Conservation (phyloP, 2,329 filamentous ascomycete species). For the Nothophaeocryptopus gaeumannii region DNA sequence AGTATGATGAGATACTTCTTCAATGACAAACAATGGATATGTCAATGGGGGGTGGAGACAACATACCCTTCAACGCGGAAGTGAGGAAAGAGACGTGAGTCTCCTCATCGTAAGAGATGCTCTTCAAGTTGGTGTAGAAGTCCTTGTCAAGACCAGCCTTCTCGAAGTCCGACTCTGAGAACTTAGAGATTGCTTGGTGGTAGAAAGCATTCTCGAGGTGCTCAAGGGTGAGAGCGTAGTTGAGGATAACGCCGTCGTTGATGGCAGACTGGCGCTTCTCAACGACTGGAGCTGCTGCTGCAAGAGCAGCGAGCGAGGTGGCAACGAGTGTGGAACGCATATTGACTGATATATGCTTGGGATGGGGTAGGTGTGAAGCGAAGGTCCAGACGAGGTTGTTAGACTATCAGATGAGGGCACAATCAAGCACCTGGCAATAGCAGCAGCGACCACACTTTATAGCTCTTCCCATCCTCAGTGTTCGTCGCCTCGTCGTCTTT, state of each 20-base stretch:
- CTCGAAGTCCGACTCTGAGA: conserved; percentile 52
- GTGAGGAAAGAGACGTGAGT: conserved; percentile 58
- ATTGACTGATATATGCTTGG: conserved; percentile 1
- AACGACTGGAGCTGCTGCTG: conserved; percentile 19
- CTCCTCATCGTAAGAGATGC: conserved; percentile 57
- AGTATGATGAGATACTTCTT: neutral
- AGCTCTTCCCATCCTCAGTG: neutral
- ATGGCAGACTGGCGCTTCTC: conserved; percentile 20
- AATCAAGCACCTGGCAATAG: too few species aligned
- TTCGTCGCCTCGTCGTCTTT: neutral
- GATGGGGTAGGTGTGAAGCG: neutral
- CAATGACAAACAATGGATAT: neutral
- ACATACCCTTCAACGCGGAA: conserved; percentile 36
- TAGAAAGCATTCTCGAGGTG: conserved; percentile 62
- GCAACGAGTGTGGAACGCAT: conserved; percentile 22
- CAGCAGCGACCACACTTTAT: neutral
- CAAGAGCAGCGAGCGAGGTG: conserved; percentile 19
- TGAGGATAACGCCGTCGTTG: conserved; percentile 34
- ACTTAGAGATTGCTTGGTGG: conserved; percentile 57
- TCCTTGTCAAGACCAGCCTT: conserved; percentile 48
- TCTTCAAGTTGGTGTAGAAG: conserved; percentile 59
- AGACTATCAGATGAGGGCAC: neutral
- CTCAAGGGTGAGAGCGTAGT: conserved; percentile 47
- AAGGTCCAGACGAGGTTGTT: neutral
- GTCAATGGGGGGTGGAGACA: neutral